Base-by-base conservation (phyloP, 257 asterid species). In the Salvia hispanica region DNA sequence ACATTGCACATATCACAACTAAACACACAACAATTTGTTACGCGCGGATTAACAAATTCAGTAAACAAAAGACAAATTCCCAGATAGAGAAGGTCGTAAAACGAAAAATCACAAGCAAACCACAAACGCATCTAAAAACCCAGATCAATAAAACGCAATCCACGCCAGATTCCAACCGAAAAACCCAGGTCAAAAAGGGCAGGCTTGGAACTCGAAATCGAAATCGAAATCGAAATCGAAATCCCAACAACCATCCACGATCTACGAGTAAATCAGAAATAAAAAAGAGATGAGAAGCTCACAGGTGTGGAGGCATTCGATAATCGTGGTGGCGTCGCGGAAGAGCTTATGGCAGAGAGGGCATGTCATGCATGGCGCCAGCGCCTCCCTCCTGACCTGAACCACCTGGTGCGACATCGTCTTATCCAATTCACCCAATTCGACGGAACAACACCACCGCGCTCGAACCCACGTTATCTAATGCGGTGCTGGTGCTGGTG, bases 361-460 rank as follows among this genome's bases (percentile, higher is more conserved):
- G 75, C 92, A 86, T 64, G 86, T 81, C 89, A 86, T 81, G 86
- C 83, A 79, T 83, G 92, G 78, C 78, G 67, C 84, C 77, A 83
- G 65, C 70, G 77, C 76, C 61, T 74, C 89, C 60, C 84, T 71
- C 74, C 59, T 71, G 50, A 81, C 77, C 74, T 52, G 74, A 61
- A 71, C 77, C 73, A 70, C 68, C 64, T 69, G 80, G 21, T 72
- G 79, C 81, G 83, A 58, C 88, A 80, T 83, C 81, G 43, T 67
- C 62, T 71, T 6, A 70, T 33, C 76, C 50, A 58, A 75, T 77
- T 58, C 75, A 61, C 76, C 62, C 13, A 57, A 79, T 74, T 54
- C 66, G 15, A 63, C 77, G 28, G 44, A 64, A 67, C 21, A 64
- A 62, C 33, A 7, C 50, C 6, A 37, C 28, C 51, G 12, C 68